Conservation (phyloP, 2,329 filamentous ascomycete species). For the Colletotrichum gloeosporioides region DNA sequence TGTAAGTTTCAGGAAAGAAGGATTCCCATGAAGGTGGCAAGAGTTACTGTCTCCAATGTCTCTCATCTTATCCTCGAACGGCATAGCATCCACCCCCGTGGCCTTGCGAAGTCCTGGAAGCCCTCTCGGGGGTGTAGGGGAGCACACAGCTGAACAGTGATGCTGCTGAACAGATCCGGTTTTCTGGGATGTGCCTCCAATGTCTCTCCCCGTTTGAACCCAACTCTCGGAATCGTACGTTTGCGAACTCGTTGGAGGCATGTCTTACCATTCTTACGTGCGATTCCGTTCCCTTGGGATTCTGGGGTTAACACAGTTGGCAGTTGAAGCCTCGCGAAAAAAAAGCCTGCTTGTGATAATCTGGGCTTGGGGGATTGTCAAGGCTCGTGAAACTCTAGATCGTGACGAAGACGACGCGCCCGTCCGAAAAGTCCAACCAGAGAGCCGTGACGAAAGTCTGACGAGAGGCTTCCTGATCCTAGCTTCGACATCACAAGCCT, state of each 20-base stretch:
- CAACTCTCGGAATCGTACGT: neutral
- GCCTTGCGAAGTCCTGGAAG: neutral
- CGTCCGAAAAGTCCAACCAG: neutral
- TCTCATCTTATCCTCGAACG: neutral
- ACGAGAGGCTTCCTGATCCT: neutral
- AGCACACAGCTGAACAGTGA: neutral
- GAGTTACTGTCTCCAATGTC: neutral
- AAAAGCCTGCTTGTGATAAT: neutral
- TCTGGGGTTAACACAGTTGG: neutral
- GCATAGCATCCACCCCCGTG: neutral
- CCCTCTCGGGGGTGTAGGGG: neutral
- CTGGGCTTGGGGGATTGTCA: neutral
- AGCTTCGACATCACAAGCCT: neutral
- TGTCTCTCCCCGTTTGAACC: slow-evolving; percentile 4
- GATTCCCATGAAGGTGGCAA: neutral
- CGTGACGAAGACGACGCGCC: neutral
- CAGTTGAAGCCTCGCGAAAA: neutral
- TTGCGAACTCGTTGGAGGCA: neutral
- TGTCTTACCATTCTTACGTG: slow-evolving; percentile 5
- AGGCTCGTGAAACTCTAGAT: neutral
- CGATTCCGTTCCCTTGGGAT: neutral
- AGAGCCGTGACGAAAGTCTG: neutral
- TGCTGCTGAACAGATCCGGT: neutral
- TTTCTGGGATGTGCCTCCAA: neutral
- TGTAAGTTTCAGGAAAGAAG: neutral